Percentiles rank a stretch among this genome's conserved stretches.
Evolutionary conservation across 2,329 filamentous ascomycete species (phyloP).

Genomic region (Plenodomus lindquistii): DNA sequence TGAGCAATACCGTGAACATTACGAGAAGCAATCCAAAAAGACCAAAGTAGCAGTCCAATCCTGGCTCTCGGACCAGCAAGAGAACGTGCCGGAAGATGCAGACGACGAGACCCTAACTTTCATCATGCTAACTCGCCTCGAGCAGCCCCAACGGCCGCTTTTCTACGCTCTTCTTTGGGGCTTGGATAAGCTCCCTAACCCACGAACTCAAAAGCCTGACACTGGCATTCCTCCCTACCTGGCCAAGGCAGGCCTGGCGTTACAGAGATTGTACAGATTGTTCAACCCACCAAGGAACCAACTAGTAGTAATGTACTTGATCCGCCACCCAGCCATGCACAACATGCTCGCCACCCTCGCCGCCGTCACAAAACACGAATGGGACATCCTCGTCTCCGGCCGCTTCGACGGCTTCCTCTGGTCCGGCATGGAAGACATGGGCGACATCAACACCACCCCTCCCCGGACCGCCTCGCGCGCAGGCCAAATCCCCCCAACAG

Average conservation of each 20-base stretch:
- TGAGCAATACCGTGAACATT: constrained; percentile 90
- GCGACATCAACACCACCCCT: constrained; percentile 29
- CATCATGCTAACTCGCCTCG: constrained; percentile 87
- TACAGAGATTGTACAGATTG: constrained; percentile 85
- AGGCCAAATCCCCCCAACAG: constrained; percentile 50
- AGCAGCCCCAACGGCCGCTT: constrained; percentile 72
- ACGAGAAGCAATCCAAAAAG: constrained; percentile 88
- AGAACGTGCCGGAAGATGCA: constrained; percentile 80
- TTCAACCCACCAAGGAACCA: constrained; percentile 75
- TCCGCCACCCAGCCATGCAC: constrained; percentile 80
- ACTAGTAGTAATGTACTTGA: constrained; percentile 81
- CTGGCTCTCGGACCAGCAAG: constrained; percentile 82
- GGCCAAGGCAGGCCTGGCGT: constrained; percentile 72
- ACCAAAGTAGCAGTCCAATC: constrained; percentile 88
- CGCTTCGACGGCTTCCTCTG: constrained; percentile 95
- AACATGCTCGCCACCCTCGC: constrained; percentile 84
- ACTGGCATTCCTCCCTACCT: constrained; percentile 71
- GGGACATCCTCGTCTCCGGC: constrained; percentile 92
- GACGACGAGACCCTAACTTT: constrained; percentile 94
- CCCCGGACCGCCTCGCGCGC: constrained; percentile 32
- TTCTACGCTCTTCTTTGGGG: constrained; percentile 80
- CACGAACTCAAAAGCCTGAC: constrained; percentile 69
- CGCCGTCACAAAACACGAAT: constrained; percentile 88
- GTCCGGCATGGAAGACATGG: constrained; percentile 76
- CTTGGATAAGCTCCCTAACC: constrained; percentile 54